Evolutionary conservation across 768 basidiomycete genomes (phyloP).

Genomic region (Rhodotorula kratochvilovae): DNA sequence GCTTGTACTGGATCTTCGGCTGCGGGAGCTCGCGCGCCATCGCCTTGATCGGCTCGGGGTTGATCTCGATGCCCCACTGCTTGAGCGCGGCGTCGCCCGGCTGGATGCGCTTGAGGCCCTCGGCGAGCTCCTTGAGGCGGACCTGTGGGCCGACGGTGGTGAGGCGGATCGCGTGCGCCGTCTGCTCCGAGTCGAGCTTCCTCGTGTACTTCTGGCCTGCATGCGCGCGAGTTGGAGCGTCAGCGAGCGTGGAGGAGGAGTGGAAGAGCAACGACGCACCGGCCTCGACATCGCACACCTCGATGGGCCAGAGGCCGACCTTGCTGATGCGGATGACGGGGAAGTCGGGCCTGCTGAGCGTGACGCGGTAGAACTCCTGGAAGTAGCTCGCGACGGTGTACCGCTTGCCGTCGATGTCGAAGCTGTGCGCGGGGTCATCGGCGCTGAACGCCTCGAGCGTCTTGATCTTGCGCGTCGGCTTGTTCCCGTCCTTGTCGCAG

Average conservation of each 20-base stretch:
- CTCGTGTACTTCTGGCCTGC: constrained; percentile 12
- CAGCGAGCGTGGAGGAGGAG: background rate
- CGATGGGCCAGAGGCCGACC: constrained; percentile 16
- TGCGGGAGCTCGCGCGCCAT: constrained; percentile 1
- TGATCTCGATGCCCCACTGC: constrained; percentile 5
- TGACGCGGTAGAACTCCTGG: constrained; percentile 11
- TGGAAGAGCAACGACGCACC: background rate
- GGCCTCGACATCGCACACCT: constrained; percentile 5
- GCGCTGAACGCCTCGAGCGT: background rate
- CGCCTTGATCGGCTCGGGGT: background rate
- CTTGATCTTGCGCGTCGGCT: constrained; percentile 9
- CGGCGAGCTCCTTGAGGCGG: background rate
- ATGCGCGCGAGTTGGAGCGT: too few relatives aligned
- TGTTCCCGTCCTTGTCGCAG: constrained; percentile 1
- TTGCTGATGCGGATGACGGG: constrained; percentile 33
- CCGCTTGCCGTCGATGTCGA: constrained; percentile 1
- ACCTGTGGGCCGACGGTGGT: constrained; percentile 11
- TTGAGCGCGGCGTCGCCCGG: background rate
- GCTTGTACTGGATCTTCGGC: background rate
- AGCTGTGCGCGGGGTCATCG: background rate
- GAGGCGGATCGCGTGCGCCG: constrained; percentile 7
- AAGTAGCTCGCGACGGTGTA: constrained; percentile 23
- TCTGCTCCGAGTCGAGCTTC: constrained; percentile 26
- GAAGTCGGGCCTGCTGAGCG: constrained; percentile 21
- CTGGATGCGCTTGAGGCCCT: constrained; percentile 2